A percentile compares a stretch with the other conserved stretches of the same genome.
Evolutionary conservation across 2,329 filamentous ascomycete species (phyloP).

Genomic region (Aspergillus sp.): DNA sequence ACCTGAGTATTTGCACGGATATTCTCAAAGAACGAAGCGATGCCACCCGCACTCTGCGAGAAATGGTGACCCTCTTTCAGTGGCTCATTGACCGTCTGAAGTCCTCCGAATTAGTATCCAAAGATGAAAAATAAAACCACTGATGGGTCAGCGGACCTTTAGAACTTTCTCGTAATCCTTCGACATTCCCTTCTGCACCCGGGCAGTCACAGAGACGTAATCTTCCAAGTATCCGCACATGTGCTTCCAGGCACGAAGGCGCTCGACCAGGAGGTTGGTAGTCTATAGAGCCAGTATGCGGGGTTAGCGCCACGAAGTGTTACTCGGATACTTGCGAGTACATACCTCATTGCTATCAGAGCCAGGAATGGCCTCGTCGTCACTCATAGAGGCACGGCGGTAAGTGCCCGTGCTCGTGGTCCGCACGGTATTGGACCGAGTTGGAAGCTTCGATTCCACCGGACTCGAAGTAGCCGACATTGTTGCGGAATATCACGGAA

Average conservation of each 20-base stretch:
- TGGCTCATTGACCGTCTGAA: slow-evolving; percentile 76
- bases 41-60: slow-evolving; percentile 80
- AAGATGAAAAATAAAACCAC: slow-evolving; percentile 3
- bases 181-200: slow-evolving; percentile 76
- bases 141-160: slow-evolving; percentile 58
- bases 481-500: background rate
- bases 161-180: slow-evolving; percentile 95
- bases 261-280: slow-evolving; percentile 78
- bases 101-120: slow-evolving; percentile 8
- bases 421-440: slow-evolving; percentile 33
- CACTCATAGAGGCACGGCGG: slow-evolving; percentile 36
- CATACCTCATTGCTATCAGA: slow-evolving; percentile 44
- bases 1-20: slow-evolving; percentile 85
- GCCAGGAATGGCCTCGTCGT: slow-evolving; percentile 43
- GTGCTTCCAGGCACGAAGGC: slow-evolving; percentile 94
- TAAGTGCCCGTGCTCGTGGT: slow-evolving; percentile 30
- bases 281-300: slow-evolving; percentile 50
- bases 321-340: too few relatives aligned
- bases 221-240: slow-evolving; percentile 88
- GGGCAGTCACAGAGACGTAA: slow-evolving; percentile 82
- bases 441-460: slow-evolving; percentile 31
- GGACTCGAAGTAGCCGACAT: slow-evolving; percentile 33
- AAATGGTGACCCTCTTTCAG: slow-evolving; percentile 91
- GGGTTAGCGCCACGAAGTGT: background rate
- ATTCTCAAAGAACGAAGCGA: slow-evolving; percentile 91